Evolutionary conservation across 306 rosid species (phyloP).

Genomic region (Lotus japonicus): DNA sequence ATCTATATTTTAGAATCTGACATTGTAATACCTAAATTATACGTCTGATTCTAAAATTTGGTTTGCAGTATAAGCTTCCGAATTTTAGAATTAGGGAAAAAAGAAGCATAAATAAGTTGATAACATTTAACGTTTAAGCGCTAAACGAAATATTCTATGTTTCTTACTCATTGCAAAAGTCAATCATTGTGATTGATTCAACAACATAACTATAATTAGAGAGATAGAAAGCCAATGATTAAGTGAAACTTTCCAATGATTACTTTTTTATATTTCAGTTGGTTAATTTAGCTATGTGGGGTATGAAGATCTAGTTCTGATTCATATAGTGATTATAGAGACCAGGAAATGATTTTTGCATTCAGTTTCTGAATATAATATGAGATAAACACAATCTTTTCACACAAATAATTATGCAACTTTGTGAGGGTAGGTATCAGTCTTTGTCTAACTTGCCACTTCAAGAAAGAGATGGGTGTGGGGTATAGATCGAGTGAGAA

Average conservation of each 20-base stretch:
- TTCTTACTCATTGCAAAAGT: not conserved
- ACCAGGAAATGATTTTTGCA: constrained; percentile 1
- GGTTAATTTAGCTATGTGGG: constrained; percentile 10
- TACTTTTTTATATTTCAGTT: not conserved
- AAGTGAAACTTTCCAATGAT: not conserved
- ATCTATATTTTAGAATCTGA: too few species aligned
- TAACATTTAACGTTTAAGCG: not conserved
- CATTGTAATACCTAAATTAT: too few species aligned
- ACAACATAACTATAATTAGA: not conserved
- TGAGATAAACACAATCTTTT: constrained; percentile 5
- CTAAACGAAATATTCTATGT: not conserved
- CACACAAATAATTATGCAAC: not conserved
- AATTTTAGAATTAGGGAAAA: too few species aligned
- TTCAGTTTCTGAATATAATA: constrained; percentile 17
- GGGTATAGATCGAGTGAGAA: not conserved
- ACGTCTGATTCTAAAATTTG: too few species aligned
- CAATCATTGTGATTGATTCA: constrained; percentile 3
- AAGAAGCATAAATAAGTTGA: not conserved
- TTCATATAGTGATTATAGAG: constrained; percentile 9
- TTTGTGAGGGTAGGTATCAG: constrained; percentile 14
- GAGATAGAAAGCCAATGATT: constrained; percentile 19
- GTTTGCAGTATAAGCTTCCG: too few species aligned
- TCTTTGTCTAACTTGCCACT: constrained; percentile 25
- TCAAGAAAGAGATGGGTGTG: constrained; percentile 26
- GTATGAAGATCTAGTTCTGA: constrained; percentile 9